Conservation (phyloP, 2,329 filamentous ascomycete genomes). For the Arthrocladium fulminans region DNA sequence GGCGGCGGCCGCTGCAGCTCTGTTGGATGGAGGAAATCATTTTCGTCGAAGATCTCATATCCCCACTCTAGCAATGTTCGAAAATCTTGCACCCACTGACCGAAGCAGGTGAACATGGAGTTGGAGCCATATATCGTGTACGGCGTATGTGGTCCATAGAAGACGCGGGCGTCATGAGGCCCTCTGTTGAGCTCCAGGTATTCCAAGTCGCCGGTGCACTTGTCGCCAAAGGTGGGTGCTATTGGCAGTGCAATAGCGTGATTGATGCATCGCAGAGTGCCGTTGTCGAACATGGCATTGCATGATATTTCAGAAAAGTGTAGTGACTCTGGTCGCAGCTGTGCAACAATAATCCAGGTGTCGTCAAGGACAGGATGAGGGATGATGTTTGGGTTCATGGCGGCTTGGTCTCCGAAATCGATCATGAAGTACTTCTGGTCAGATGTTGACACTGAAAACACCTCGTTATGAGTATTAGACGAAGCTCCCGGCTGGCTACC, state of each 20-base stretch:
- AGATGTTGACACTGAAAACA: constrained; percentile 41
- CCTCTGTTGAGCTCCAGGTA: constrained; percentile 31
- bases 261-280: constrained; percentile 13
- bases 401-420: constrained; percentile 35
- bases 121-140: constrained; percentile 50
- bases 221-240: constrained; percentile 35
- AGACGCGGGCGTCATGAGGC: constrained; percentile 51
- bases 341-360: constrained; percentile 46
- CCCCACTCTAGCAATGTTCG: constrained; percentile 41
- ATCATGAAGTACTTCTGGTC: constrained; percentile 44
- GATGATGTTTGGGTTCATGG: constrained; percentile 50
- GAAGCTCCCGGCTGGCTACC: not conserved
- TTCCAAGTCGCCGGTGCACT: constrained; percentile 40
- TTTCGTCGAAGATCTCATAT: not conserved
- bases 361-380: constrained; percentile 43
- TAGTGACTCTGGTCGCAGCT: constrained; percentile 27
- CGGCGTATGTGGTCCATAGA: constrained; percentile 44
- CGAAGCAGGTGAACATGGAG: constrained; percentile 47
- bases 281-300: constrained; percentile 37
- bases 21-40: constrained; percentile 29
- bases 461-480: constrained; percentile 23
- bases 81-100: constrained; percentile 50
- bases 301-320: constrained; percentile 43
- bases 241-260: constrained; percentile 27
- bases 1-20: constrained; percentile 41